phyloP scores from a whole-genome alignment of 306 rosid species.

The Argentina anserina region DNA sequence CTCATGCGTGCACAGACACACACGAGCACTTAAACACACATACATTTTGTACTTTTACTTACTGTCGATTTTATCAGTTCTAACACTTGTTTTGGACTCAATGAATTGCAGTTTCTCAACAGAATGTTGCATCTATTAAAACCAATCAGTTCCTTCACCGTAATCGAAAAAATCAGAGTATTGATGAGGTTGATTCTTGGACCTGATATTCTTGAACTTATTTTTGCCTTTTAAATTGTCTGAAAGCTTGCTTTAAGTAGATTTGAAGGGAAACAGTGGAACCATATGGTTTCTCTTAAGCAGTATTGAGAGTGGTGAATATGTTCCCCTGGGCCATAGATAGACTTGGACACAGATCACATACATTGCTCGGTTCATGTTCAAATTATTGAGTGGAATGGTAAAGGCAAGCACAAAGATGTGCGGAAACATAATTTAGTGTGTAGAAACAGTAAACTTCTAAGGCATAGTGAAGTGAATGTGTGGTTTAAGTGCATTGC shows the following conservation, averaged over 20 bases:
- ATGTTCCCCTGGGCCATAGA: background rate
- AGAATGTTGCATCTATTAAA: constrained; percentile 54
- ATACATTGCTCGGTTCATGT: constrained; percentile 1
- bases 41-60: background rate
- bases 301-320: background rate
- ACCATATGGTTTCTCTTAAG: background rate
- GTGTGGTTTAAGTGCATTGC: background rate
- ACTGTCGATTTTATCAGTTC: constrained; percentile 11
- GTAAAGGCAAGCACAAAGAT: background rate
- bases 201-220: constrained; percentile 18
- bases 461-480: background rate
- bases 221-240: constrained; percentile 22
- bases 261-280: background rate
- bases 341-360: background rate
- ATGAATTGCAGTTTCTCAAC: constrained; percentile 57
- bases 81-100: constrained; percentile 17
- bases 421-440: background rate
- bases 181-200: constrained; percentile 68
- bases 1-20: background rate
- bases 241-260: background rate
- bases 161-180: constrained; percentile 70
- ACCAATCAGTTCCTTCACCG: constrained; percentile 91
- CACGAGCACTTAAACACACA: background rate
- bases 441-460: background rate
- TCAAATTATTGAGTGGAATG: background rate